These are phyloP conservation scores for Penicillium rolfsii DNA, from an alignment of 2,329 filamentous ascomycete species.

Conservation along the genomic window DNA sequence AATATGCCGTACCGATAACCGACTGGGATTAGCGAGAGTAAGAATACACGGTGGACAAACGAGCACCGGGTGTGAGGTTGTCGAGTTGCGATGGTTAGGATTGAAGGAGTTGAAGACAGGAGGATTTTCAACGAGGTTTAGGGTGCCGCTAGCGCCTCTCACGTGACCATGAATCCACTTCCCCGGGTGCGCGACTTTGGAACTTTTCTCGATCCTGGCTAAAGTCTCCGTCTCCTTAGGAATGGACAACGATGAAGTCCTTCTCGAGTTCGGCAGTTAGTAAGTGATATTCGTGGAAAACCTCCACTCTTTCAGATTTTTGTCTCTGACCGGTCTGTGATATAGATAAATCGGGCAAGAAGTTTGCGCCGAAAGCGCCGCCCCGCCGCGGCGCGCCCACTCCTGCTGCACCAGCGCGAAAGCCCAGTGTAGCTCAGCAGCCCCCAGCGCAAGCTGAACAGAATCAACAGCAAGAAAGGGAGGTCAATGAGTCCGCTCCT, in stretches of 20 bases:
- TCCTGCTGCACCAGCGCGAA: conserved; percentile 41
- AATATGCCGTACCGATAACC: conserved; percentile 9
- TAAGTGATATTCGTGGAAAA: conserved; percentile 31
- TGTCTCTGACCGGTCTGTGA: conserved; percentile 16
- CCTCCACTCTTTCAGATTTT: neutral
- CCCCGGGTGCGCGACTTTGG: conserved; percentile 25
- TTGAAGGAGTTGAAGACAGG: conserved; percentile 41
- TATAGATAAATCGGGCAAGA: conserved; percentile 69
- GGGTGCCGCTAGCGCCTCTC: conserved; percentile 38
- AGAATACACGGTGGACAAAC: conserved; percentile 13
- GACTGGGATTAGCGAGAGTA: neutral
- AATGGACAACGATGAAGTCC: conserved; percentile 48
- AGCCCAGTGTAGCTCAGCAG: conserved; percentile 47
- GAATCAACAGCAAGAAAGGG: conserved; percentile 6
- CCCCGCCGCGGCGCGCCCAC: conserved; percentile 56
- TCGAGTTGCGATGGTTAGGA: conserved; percentile 30
- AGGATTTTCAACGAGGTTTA: conserved; percentile 48
- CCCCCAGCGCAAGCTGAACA: conserved; percentile 19
- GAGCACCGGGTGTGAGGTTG: conserved; percentile 1
- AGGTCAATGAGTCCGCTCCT: conserved; percentile 9
- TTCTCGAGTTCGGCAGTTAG: conserved; percentile 60
- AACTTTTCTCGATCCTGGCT: conserved; percentile 25
- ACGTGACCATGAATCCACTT: conserved; percentile 43
- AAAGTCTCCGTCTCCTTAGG: conserved; percentile 19
- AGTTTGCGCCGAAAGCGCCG: conserved; percentile 74